phyloP scores from a whole-genome alignment of 345 rosid genomes.

The Linum usitatissimum region DNA sequence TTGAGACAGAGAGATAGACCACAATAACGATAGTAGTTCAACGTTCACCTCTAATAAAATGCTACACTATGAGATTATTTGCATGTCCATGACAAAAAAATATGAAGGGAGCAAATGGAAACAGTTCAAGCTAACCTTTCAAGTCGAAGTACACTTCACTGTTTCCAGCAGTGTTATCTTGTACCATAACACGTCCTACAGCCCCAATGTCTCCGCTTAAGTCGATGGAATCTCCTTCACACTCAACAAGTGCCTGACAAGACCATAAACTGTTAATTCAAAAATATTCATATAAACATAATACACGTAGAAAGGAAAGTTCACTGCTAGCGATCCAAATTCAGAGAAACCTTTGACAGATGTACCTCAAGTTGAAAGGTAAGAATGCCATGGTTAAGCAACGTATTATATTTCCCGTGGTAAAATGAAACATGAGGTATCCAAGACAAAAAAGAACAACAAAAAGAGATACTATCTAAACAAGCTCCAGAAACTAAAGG shows the following conservation, averaged over 20 bases:
- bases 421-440: not conserved
- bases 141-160: constrained; percentile 67
- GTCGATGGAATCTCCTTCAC: constrained; percentile 94
- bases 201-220: constrained; percentile 96
- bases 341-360: not conserved
- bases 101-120: not conserved
- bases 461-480: not conserved
- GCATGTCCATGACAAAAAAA: not conserved
- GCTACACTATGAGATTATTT: not conserved
- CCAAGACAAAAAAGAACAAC: not conserved
- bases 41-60: too few species aligned
- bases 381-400: not conserved
- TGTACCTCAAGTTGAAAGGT: too few species aligned
- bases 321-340: not conserved
- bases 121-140: constrained; percentile 45
- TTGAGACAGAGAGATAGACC: too few species aligned
- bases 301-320: not conserved
- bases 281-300: not conserved
- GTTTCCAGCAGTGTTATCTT: constrained; percentile 39
- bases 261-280: constrained; percentile 14
- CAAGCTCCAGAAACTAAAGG: not conserved
- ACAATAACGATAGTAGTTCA: too few species aligned
- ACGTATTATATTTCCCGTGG: not conserved
- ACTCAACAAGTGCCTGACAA: constrained; percentile 82
- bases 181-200: constrained; percentile 73